These are phyloP conservation scores for Collybia sordida DNA, from an alignment of 768 basidiomycete genomes.

Conservation along the genomic window DNA sequence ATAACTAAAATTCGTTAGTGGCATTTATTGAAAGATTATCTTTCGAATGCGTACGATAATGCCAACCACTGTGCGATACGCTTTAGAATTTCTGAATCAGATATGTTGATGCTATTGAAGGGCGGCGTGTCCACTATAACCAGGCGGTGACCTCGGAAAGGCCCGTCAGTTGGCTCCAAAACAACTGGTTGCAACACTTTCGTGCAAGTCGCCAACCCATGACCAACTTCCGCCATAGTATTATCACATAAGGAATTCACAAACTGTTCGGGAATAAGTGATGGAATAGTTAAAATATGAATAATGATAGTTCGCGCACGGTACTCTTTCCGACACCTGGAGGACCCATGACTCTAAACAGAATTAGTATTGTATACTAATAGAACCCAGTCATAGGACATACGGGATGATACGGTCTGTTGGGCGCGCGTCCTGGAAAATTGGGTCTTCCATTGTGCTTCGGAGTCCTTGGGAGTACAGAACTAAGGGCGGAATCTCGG, in stretches of 20 bases:
- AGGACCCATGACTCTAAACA: constrained; percentile 25
- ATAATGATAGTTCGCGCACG: constrained; percentile 11
- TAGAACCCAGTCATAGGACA: not conserved
- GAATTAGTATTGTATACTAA: not conserved
- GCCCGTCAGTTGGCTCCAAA: not conserved
- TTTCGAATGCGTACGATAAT: no score
- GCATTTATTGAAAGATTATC: no score
- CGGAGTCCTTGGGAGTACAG: no score
- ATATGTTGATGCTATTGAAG: constrained; percentile 11
- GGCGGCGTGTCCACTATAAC: constrained; percentile 17
- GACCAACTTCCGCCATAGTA: constrained; percentile 16
- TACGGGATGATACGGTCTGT: not conserved
- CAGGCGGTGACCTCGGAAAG: constrained; percentile 3
- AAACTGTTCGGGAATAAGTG: constrained; percentile 13
- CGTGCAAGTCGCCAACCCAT: constrained; percentile 23
- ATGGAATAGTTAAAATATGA: not conserved
- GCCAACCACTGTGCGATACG: constrained; percentile 9
- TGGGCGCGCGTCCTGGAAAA: not conserved
- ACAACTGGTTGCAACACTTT: constrained; percentile 14
- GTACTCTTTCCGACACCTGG: constrained; percentile 31
- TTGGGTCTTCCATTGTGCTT: no score
- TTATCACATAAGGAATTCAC: constrained; percentile 14
- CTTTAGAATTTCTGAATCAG: constrained; percentile 10
- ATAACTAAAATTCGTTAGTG: no score
- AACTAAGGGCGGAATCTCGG: no score